These are phyloP conservation scores for Allantophomopsis lycopodina DNA, from an alignment of 2,329 filamentous ascomycete genomes.

Conservation along the genomic window DNA sequence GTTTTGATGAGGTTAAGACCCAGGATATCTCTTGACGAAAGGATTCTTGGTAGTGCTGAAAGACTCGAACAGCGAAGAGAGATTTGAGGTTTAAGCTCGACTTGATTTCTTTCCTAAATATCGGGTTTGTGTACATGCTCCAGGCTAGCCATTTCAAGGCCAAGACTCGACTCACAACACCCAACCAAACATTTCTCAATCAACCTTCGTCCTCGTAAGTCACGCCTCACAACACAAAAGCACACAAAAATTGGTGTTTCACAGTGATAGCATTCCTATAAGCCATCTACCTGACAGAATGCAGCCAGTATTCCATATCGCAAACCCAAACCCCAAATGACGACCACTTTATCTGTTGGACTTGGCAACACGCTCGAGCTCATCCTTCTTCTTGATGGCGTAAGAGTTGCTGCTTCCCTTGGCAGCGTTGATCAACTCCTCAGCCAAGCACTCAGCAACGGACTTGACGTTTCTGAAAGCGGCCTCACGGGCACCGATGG, in stretches of 20 bases:
- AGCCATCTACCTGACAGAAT: constrained; percentile 19
- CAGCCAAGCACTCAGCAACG: constrained; percentile 97
- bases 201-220: no score
- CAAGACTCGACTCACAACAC: no score
- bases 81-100: no score
- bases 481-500: constrained; percentile 96
- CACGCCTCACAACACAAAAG: background rate
- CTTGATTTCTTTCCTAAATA: no score
- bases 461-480: constrained; percentile 99
- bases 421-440: constrained; percentile 99
- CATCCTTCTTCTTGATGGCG: constrained; percentile 99
- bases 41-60: no score
- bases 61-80: no score
- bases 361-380: constrained; percentile 99
- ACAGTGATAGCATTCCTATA: constrained; percentile 11
- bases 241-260: constrained; percentile 3
- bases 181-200: no score
- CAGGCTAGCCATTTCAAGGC: no score
- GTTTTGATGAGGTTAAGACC: no score
- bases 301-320: constrained; percentile 15
- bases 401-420: constrained; percentile 99
- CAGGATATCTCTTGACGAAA: no score
- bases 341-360: constrained; percentile 83
- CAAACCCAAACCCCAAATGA: constrained; percentile 18
- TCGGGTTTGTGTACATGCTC: no score